These are phyloP conservation scores for Zizania palustris DNA, from an alignment of 202 grass and related monocot species.

Conservation along the genomic window DNA sequence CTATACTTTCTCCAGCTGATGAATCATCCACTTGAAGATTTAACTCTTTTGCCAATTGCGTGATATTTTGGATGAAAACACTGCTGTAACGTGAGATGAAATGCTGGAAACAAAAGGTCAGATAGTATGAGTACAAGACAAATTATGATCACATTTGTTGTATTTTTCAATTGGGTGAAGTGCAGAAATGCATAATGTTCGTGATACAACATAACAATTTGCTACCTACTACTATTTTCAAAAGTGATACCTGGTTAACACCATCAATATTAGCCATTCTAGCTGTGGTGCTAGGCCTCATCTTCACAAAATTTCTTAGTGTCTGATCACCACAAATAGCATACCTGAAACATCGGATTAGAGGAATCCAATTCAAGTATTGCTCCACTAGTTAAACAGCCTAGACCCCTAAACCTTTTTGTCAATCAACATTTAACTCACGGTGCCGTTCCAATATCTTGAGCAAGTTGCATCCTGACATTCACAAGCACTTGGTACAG, in stretches of 20 bases:
- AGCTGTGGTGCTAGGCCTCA: conserved; percentile 78
- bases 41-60: conserved; percentile 62
- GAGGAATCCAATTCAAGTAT: conserved; percentile 20
- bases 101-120: conserved; percentile 61
- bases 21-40: conserved; percentile 61
- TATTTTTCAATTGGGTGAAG: conserved; percentile 1
- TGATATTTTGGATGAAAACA: conserved; percentile 71
- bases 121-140: conserved; percentile 43
- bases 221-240: conserved; percentile 19
- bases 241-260: conserved; percentile 78
- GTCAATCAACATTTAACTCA: conserved; percentile 54
- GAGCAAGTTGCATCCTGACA: conserved; percentile 74
- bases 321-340: conserved; percentile 97
- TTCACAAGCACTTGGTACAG: conserved; percentile 77
- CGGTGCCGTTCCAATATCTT: conserved; percentile 78
- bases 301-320: conserved; percentile 81
- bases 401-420: conserved; percentile 11
- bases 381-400: conserved; percentile 26
- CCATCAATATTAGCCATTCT: conserved; percentile 89
- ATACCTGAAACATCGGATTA: conserved; percentile 67
- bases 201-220: conserved; percentile 9
- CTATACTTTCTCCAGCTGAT: conserved; percentile 41
- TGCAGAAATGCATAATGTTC: neutral
- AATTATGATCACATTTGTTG: conserved; percentile 10
- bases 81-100: conserved; percentile 61